Conservation (phyloP, 768 basidiomycete genomes). For the Auricularia sp. region DNA sequence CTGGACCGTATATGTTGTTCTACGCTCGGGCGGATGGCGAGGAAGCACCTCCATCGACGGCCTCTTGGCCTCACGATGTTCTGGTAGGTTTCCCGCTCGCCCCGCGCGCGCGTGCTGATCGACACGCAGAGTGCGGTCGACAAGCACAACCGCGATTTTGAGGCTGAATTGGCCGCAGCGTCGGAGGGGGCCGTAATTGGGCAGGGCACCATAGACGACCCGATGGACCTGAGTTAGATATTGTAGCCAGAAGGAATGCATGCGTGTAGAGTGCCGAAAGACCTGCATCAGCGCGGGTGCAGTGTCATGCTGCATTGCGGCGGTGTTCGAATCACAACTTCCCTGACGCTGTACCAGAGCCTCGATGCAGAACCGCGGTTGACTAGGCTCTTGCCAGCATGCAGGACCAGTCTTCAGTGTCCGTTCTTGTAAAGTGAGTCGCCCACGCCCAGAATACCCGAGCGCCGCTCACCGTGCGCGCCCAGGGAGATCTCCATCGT, state of each 20-base stretch:
- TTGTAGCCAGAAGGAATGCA: neutral
- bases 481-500: neutral
- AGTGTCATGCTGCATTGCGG: neutral
- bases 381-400: neutral
- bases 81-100: neutral
- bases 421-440: neutral
- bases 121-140: neutral
- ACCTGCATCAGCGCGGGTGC: neutral
- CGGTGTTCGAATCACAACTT: neutral
- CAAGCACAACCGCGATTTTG: neutral
- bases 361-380: too few relatives aligned
- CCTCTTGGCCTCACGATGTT: neutral
- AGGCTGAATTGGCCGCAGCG: neutral
- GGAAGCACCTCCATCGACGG: constrained; percentile 7
- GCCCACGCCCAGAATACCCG: neutral
- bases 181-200: neutral
- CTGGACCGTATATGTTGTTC: constrained; percentile 70
- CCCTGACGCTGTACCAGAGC: neutral
- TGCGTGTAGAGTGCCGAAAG: neutral
- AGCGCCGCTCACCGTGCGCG: neutral
- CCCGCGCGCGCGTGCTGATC: neutral
- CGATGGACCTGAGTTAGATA: neutral
- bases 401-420: neutral
- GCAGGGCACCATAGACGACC: neutral
- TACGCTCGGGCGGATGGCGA: constrained; percentile 37